Evolutionary conservation across 2,329 filamentous ascomycete genomes (phyloP).

Genomic region (Cladosporium phlei): DNA sequence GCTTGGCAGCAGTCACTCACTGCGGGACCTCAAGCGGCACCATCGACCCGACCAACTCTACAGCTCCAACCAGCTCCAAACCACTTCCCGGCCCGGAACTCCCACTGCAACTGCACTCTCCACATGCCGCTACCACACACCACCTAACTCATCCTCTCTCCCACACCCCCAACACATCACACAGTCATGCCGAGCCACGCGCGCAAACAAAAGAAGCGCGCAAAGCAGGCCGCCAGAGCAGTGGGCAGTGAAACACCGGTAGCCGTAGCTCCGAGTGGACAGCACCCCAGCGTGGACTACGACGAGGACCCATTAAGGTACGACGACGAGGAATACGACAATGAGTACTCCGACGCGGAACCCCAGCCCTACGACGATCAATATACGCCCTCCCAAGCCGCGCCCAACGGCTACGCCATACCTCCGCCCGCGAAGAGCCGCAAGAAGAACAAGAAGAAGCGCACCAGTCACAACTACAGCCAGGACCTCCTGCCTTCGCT

Average conservation of each 20-base stretch:
- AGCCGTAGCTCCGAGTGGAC: conserved; percentile 15
- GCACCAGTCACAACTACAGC: conserved; percentile 21
- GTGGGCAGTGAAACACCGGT: conserved; percentile 46
- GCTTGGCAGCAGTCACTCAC: too few relatives aligned
- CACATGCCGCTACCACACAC: conserved; percentile 1
- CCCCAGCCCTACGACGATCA: conserved; percentile 25
- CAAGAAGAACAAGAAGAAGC: conserved; percentile 60
- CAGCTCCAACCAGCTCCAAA: too few relatives aligned
- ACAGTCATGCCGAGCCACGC: conserved; percentile 28
- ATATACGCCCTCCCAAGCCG: conserved; percentile 27
- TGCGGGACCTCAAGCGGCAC: too few relatives aligned
- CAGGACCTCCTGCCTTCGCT: conserved; percentile 25
- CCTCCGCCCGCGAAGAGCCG: conserved; percentile 14
- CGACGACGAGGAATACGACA: conserved; percentile 19
- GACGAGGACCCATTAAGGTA: conserved; percentile 17
- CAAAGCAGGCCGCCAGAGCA: conserved; percentile 68
- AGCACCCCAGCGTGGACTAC: conserved; percentile 24
- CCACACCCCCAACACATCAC: conserved; percentile 14
- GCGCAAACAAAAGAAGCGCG: conserved; percentile 69
- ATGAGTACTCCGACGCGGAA: conserved; percentile 21
- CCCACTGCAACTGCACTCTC: background rate
- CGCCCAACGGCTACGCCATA: conserved; percentile 37
- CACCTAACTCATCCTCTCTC: conserved; percentile 7
- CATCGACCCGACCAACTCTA: too few relatives aligned
- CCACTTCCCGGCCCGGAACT: too few relatives aligned